Base-by-base conservation (phyloP, 139 green algal species). In the Astrephomene gubernaculifera region DNA sequence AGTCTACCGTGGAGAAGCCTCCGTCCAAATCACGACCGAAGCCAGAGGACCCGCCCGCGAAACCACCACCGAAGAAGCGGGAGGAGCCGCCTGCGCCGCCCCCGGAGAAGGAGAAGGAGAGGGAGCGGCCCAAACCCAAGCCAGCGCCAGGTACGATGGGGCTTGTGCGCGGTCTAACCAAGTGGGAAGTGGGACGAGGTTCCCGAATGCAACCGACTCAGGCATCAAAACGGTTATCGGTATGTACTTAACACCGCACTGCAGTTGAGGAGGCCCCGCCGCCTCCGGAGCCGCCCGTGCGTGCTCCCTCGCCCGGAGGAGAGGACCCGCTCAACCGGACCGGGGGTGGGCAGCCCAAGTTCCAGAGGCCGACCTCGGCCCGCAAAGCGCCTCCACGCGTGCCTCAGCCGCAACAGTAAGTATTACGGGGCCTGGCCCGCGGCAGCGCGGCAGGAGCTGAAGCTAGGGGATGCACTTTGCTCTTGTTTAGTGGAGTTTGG, bases 311-410 rank as follows among this genome's bases (percentile, higher is more conserved):
- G 0, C 52, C 68, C 8, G 69, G 53, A 2, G 69, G 29, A 6
- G 80, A 69, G 7, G 67, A 79, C 36, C 41, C 67, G 49, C 49
- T 75, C 7, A 74, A 85, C 63, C 21, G 44, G 39, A 45, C 39
- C 19, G 49, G 49, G 27, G 29, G 17, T 29, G 68, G 52, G 2
- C 39, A 38, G 80, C 67, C 67, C 38, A 86, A 86, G 81, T 81
- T 85, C 49, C 54, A 85, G 52, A 67, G 88, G 9, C 88, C 88
- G 24, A 74, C 81, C 35, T 92, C 89, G 44, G 91, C 91, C 2
- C 90, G 86, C 65, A 93, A 93, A 76, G 89, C 91, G 19, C 91
- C 91, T 2, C 91, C 91, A 27, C 87, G 88, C 41, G 33, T 93
- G 38, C 67, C 69, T 12, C 69, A 74, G 39, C 33, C 65, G 21